These are phyloP conservation scores for Colletotrichum higginsianum DNA, from an alignment of 2,329 filamentous ascomycete genomes.

Conservation along the genomic window DNA sequence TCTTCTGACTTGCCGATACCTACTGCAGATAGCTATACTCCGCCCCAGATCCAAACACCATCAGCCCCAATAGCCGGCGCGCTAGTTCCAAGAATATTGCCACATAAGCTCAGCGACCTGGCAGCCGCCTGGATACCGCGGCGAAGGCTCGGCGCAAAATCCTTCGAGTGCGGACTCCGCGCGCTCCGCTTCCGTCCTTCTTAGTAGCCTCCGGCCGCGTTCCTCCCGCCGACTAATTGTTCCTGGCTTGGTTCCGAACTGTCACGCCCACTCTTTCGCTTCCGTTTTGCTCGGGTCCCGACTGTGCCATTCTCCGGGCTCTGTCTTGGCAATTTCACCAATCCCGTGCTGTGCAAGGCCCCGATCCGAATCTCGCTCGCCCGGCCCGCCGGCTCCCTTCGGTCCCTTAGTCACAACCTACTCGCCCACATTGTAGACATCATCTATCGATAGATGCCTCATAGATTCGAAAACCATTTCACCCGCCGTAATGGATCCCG, in stretches of 20 bases:
- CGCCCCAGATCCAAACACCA: neutral
- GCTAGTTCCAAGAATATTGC: neutral
- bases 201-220: conserved; percentile 27
- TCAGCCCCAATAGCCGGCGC: conserved; percentile 3
- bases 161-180: conserved; percentile 23
- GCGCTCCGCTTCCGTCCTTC: conserved; percentile 32
- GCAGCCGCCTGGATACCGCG: no score
- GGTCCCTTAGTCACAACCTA: conserved; percentile 13
- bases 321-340: conserved; percentile 5
- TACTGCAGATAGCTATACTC: no score
- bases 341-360: neutral
- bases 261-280: conserved; percentile 6
- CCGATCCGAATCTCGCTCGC: neutral
- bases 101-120: conserved; percentile 3
- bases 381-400: conserved; percentile 9
- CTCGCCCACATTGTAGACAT: neutral
- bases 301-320: conserved; percentile 1
- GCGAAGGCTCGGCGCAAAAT: neutral
- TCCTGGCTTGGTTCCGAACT: neutral
- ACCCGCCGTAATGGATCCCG: conserved; percentile 28
- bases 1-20: conserved; percentile 20
- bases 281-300: conserved; percentile 21
- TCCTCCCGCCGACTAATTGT: neutral
- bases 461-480: neutral
- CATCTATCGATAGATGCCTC: neutral